Evolutionary conservation across 2,329 filamentous ascomycete genomes (phyloP).

Genomic region (Microdochium trichocladiopsis): DNA sequence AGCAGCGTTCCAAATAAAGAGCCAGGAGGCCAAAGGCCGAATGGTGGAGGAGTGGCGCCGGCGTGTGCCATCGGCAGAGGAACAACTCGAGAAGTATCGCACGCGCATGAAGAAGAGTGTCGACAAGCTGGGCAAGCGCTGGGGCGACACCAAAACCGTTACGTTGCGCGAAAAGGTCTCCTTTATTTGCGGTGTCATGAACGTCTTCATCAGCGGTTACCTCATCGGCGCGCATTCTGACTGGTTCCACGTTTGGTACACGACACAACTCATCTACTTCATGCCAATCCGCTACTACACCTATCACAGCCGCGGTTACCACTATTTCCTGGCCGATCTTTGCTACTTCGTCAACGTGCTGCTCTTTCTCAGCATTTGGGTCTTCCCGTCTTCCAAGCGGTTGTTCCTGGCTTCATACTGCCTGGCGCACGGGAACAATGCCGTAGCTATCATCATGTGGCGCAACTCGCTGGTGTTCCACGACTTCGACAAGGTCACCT

Average conservation of each 20-base stretch:
- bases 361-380: slow-evolving; percentile 75
- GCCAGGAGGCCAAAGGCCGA: slow-evolving; percentile 73
- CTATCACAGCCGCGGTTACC: slow-evolving; percentile 86
- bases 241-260: slow-evolving; percentile 91
- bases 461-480: slow-evolving; percentile 97
- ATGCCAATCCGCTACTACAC: slow-evolving; percentile 94
- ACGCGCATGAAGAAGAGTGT: slow-evolving; percentile 82
- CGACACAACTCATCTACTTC: slow-evolving; percentile 79
- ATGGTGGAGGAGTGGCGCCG: slow-evolving; percentile 92
- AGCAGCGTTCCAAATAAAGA: slow-evolving; percentile 69
- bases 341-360: slow-evolving; percentile 98
- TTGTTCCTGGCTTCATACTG: slow-evolving; percentile 91
- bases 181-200: slow-evolving; percentile 93
- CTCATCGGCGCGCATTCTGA: slow-evolving; percentile 80
- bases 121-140: slow-evolving; percentile 76
- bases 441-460: slow-evolving; percentile 98
- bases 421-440: slow-evolving; percentile 92
- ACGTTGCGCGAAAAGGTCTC: slow-evolving; percentile 89
- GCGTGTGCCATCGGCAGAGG: slow-evolving; percentile 77
- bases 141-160: slow-evolving; percentile 85
- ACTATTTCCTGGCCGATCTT: slow-evolving; percentile 94
- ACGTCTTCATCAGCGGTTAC: slow-evolving; percentile 95
- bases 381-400: slow-evolving; percentile 83
- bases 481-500: slow-evolving; percentile 95
- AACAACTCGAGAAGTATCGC: slow-evolving; percentile 86